Conservation (phyloP, 2,329 filamentous ascomycete species). For the Sporothrix schenckii region DNA sequence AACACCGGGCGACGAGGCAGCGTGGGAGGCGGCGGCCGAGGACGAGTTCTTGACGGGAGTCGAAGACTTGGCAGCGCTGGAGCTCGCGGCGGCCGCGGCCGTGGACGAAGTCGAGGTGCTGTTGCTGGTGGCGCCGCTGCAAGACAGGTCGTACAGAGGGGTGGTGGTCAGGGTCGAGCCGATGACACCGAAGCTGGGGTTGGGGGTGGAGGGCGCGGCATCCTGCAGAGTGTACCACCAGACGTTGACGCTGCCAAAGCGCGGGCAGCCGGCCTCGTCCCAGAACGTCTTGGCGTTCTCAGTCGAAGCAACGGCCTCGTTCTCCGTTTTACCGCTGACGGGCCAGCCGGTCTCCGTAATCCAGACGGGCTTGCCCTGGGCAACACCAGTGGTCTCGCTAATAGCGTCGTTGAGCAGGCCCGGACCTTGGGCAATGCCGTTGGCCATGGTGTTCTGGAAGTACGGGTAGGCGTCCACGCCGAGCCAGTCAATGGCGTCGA, state of each 20-base stretch:
- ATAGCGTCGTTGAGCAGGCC: conserved; percentile 70
- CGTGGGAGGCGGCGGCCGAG: not conserved
- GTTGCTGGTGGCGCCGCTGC: conserved; percentile 45
- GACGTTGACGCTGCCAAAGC: conserved; percentile 65
- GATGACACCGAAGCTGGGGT: conserved; percentile 72
- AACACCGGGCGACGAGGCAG: not conserved
- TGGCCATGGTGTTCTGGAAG: conserved; percentile 71
- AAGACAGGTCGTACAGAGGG: conserved; percentile 67
- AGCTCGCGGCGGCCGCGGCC: conserved; percentile 14
- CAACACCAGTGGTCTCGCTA: conserved; percentile 59
- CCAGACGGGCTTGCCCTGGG: conserved; percentile 73
- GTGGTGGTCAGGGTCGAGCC: conserved; percentile 56
- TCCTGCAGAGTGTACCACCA: conserved; percentile 83
- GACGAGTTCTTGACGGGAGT: not conserved
- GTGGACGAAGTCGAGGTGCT: conserved; percentile 27
- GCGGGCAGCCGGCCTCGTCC: conserved; percentile 73
- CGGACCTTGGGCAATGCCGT: conserved; percentile 66
- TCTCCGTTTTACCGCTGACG: conserved; percentile 66
- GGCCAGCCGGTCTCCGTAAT: conserved; percentile 90
- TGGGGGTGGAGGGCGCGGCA: conserved; percentile 59
- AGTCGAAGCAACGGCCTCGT: conserved; percentile 63
- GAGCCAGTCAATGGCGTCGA: conserved; percentile 73
- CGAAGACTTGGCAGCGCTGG: conserved; percentile 10
- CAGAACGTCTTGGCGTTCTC: conserved; percentile 79
- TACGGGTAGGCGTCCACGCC: conserved; percentile 86